Conservation (phyloP, 768 basidiomycete species). For the Boletus bicolor region DNA sequence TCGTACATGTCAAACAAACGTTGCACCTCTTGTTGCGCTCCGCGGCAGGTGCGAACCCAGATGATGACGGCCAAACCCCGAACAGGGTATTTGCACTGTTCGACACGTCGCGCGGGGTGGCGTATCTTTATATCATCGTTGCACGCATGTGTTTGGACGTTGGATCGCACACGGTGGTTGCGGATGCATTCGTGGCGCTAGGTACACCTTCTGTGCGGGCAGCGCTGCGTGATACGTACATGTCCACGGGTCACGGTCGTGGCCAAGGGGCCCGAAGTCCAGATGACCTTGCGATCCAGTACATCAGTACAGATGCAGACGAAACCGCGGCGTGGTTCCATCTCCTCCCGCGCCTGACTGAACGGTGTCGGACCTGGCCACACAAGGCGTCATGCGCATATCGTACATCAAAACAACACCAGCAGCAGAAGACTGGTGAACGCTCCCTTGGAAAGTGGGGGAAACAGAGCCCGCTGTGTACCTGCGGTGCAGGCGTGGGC, state of each 20-base stretch:
- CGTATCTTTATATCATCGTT: constrained; percentile 45
- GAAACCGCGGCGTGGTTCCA: constrained; percentile 43
- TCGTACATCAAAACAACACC: constrained; percentile 25
- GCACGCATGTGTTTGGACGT: constrained; percentile 45
- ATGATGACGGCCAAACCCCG: background rate
- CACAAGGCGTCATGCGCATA: constrained; percentile 42
- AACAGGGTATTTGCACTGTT: constrained; percentile 16
- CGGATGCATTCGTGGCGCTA: constrained; percentile 46
- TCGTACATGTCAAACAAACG: constrained; percentile 31
- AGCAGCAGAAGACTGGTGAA: constrained; percentile 1
- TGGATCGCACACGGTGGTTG: constrained; percentile 40
- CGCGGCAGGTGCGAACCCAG: constrained; percentile 5
- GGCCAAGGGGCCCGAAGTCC: background rate
- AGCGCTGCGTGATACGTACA: too few relatives aligned
- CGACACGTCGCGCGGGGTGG: constrained; percentile 5
- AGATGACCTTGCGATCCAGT: constrained; percentile 4
- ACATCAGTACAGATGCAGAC: constrained; percentile 11
- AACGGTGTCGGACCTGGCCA: constrained; percentile 53
- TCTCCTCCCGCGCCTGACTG: constrained; percentile 48
- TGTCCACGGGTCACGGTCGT: too few relatives aligned
- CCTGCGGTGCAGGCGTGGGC: constrained; percentile 14
- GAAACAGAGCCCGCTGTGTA: constrained; percentile 8
- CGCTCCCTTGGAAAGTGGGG: constrained; percentile 31
- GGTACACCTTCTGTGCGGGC: constrained; percentile 14
- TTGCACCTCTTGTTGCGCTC: constrained; percentile 27